A percentile compares a stretch with the other conserved stretches of the same genome.
Evolutionary conservation across 2,329 filamentous ascomycete genomes (phyloP).

Genomic region (Talaromyces albobiverticillius): DNA sequence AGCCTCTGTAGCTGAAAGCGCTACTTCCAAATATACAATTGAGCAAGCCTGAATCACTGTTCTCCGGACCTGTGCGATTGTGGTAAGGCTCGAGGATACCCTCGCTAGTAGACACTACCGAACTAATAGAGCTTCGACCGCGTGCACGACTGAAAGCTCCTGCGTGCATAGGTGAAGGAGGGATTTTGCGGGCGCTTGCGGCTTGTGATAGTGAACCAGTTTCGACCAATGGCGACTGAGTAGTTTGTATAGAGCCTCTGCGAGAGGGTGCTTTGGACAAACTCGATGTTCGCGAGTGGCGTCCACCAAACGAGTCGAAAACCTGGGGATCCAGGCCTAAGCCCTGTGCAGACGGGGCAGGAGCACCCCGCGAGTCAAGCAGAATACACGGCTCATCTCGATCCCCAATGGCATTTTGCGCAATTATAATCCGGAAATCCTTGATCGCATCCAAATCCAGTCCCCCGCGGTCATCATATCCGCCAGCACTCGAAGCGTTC

Average conservation of each 20-base stretch:
- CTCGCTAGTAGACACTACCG: conserved; percentile 25
- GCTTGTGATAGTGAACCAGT: conserved; percentile 30
- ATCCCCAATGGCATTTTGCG: conserved; percentile 48
- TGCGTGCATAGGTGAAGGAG: conserved; percentile 26
- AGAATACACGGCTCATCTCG: conserved; percentile 45
- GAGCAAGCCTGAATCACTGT: conserved; percentile 51
- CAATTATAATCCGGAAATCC: conserved; percentile 47
- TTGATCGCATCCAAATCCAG: conserved; percentile 43
- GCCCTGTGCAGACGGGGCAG: conserved; percentile 27
- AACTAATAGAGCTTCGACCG: conserved; percentile 46
- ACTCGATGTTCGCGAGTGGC: conserved; percentile 39
- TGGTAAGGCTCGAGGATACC: conserved; percentile 32
- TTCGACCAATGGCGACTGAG: conserved; percentile 34
- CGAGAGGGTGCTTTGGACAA: conserved; percentile 32
- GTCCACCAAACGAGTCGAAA: conserved; percentile 26
- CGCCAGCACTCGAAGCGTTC: conserved; percentile 39
- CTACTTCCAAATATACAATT: conserved; percentile 62
- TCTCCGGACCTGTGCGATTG: conserved; percentile 42
- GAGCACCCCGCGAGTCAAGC: conserved; percentile 39
- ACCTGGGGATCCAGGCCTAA: conserved; percentile 35
- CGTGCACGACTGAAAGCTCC: conserved; percentile 42
- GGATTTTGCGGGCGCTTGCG: conserved; percentile 30
- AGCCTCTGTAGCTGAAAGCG: conserved; percentile 56
- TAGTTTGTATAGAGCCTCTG: conserved; percentile 25
- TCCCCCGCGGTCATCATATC: conserved; percentile 47